Percentiles rank a stretch among this genome's conserved stretches.
Conservation (phyloP, 2,329 filamentous ascomycete genomes). For the Akanthomyces uredinophilus region DNA sequence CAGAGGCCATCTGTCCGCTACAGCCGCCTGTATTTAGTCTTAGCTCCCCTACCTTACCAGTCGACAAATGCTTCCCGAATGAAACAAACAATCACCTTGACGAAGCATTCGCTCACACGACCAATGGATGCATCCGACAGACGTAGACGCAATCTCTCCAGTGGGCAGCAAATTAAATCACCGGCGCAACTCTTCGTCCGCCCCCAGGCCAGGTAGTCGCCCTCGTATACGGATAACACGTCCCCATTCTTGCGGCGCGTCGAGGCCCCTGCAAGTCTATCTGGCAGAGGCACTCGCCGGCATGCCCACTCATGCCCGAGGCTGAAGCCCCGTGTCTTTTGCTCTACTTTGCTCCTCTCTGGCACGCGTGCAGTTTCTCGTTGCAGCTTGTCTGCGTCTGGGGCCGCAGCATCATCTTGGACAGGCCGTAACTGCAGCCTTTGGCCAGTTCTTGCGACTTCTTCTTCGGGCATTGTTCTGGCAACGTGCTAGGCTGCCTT, state of each 20-base stretch:
- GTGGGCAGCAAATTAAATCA: no score
- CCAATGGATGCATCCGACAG: neutral
- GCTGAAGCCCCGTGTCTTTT: neutral
- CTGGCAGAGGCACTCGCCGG: neutral
- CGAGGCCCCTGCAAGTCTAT: neutral
- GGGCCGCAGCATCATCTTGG: neutral
- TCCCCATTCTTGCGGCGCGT: neutral
- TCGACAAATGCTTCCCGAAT: no score
- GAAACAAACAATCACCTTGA: no score
- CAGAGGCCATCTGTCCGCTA: no score
- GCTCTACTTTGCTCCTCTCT: no score
- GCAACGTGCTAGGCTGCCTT: neutral
- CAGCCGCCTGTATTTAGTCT: no score
- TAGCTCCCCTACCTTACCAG: no score
- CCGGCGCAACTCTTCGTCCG: neutral
- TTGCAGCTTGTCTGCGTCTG: neutral
- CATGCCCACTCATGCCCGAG: neutral
- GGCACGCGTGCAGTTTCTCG: neutral
- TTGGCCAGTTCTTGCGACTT: neutral
- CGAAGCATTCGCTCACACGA: neutral
- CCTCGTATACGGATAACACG: conserved; percentile 1
- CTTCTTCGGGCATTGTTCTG: neutral
- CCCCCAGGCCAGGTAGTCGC: neutral
- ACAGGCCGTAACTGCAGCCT: neutral
- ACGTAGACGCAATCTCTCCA: neutral